Evolutionary conservation across 345 rosid species (phyloP), one percentile per base, ranked within the genome.

Genomic region (Brassica incana): DNA sequence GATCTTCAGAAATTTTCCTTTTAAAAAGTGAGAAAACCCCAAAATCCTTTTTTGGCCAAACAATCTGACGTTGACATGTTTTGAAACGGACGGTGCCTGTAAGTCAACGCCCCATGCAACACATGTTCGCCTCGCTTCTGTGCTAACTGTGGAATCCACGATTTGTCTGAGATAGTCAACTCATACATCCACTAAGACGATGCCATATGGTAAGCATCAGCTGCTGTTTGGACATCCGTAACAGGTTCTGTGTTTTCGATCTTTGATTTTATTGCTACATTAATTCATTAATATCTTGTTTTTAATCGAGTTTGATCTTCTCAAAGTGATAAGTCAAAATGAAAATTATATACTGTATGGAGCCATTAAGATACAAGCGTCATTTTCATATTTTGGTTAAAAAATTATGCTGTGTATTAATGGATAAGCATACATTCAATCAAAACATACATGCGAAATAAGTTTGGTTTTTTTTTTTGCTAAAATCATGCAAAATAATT

Each of bases 131-230:
- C 69, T 79, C 71, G 35, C 29, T 80, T 80, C 20, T 80, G 66
- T 75, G 79, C 25, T 29, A 63, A 80, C 83, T 69, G 52, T 38
- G 72, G 76, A 80, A 80, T 75, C 72, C 79, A 74, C 78, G 69
- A 32, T 68, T 15, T 68, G 77, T 36, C 76, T 54, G 25, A 72
- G 5, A 66, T 69, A 16, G 83, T 80, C 83, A 80, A 80, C 83
- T 70, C 8, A 3, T 69, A 75, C 20, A 16, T 69, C 83, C 76
- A 74, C 14, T 80, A 36, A 30, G 20, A 38, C 0, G 2, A 27
- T 29, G 79, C 71, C 71, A 80, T 30, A 14, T 62, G 61, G 14
- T 15, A 7, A 2, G 35, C 65, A 61, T 25, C 64, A 40, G 23
- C 73, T 29, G 12, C 35, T 66, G 62, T 30, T 72, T 20, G 60